Base-by-base conservation (phyloP, 2,329 filamentous ascomycete genomes). In the Exophiala sp. region DNA sequence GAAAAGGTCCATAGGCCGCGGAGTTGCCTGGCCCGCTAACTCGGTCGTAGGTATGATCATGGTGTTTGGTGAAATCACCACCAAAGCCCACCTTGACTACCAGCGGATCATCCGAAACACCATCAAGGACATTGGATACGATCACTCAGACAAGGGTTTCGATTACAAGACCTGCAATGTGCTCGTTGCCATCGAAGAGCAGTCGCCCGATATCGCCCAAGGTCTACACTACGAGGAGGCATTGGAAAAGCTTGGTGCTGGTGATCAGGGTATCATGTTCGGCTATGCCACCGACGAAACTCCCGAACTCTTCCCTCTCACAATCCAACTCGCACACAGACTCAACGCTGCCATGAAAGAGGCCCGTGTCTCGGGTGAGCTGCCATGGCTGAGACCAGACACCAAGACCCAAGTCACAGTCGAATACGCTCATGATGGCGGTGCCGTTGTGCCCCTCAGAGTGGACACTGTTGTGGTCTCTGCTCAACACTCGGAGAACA, bases 221-320 rank as follows among this genome's bases (percentile, higher is more conserved):
- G 93, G 93, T 80, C 88, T 98, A 50, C 88, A 97, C 80, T 95
- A 95, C 73, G 93, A 98, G 62, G 81, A 96, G 79, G 89, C 88
- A 62, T 85, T 98, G 43, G 93, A 98, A 83, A 85, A 95, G 76
- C 85, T 98, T 60, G 93, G 93, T 74, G 93, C 93, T 58, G 93
- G 93, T 85, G 93, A 98, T 76, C 93, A 98, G 80, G 93, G 93
- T 80, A 96, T 98, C 80, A 98, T 98, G 93, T 98, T 98, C 75
- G 93, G 93, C 66, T 98, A 98, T 81, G 93, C 93, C 72, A 95
- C 93, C 66, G 93, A 98, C 68, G 93, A 98, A 82, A 97, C 93
- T 65, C 90, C 91, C 57, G 93, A 98, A 78, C 82, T 95, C 64
- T 87, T 97, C 70, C 93, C 93, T 62, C 79, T 98, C 66, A 97